phyloP scores from a whole-genome alignment of 345 rosid species.

The Noccaea bulbosa region DNA sequence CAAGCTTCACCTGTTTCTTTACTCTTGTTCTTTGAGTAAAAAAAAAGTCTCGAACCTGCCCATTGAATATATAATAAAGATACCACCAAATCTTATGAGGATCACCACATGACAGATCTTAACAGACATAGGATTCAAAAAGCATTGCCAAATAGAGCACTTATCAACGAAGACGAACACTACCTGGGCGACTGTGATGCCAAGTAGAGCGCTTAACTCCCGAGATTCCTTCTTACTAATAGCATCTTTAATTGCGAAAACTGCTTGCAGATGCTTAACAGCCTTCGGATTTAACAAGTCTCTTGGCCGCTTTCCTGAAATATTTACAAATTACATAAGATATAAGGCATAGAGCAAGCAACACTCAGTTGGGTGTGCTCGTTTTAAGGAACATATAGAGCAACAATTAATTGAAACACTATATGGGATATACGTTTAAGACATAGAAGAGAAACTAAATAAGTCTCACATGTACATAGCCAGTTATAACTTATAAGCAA shows the following conservation, averaged over 20 bases:
- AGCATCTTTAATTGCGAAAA: constrained; percentile 92
- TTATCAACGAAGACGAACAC: constrained; percentile 12
- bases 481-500: constrained; percentile 8
- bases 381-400: constrained; percentile 12
- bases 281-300: constrained; percentile 96
- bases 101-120: constrained; percentile 9
- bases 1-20: constrained; percentile 74
- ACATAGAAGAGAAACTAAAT: constrained; percentile 3
- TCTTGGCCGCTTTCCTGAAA: constrained; percentile 94
- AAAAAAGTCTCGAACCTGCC: constrained; percentile 91
- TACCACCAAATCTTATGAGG: constrained; percentile 13
- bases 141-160: constrained; percentile 10
- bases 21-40: constrained; percentile 82
- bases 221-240: constrained; percentile 93
- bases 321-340: constrained; percentile 30
- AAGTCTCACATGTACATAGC: constrained; percentile 2
- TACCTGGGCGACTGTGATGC: constrained; percentile 89
- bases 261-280: constrained; percentile 84
- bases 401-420: constrained; percentile 13
- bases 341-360: constrained; percentile 2
- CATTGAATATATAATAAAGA: constrained; percentile 24
- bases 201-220: constrained; percentile 91
- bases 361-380: neutral
- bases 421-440: neutral
- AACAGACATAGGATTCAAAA: constrained; percentile 3